phyloP scores from a whole-genome alignment of 1,284 basidiomycete genomes.

The Porogramme epimiltina region DNA sequence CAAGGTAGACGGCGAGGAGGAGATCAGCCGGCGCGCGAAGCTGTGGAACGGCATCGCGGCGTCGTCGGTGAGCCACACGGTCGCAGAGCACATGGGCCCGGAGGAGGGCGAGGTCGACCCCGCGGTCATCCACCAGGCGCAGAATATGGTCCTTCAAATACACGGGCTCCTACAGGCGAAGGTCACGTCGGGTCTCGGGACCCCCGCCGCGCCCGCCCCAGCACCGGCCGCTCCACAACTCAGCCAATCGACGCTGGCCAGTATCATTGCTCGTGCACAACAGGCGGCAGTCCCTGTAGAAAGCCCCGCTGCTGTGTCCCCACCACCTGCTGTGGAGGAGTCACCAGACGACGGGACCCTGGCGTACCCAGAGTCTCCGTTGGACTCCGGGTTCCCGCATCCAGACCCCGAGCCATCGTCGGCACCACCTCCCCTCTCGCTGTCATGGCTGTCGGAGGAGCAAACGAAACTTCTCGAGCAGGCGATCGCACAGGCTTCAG shows the following conservation, averaged over 20 bases:
- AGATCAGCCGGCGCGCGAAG: conserved; percentile 56
- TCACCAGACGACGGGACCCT: too few species aligned
- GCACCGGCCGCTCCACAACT: conserved; percentile 36
- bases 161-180: conserved; percentile 59
- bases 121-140: conserved; percentile 50
- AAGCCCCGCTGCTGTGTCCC: conserved; percentile 25
- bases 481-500: conserved; percentile 69
- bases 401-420: conserved; percentile 6
- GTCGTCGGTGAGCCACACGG: conserved; percentile 27
- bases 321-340: not conserved
- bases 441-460: conserved; percentile 70
- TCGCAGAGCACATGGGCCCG: conserved; percentile 21
- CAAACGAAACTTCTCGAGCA: conserved; percentile 67
- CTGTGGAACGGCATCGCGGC: conserved; percentile 61
- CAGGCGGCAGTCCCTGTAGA: conserved; percentile 37
- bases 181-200: conserved; percentile 57
- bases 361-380: too few species aligned
- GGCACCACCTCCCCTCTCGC: conserved; percentile 39
- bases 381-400: not conserved
- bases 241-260: conserved; percentile 64
- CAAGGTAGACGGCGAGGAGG: conserved; percentile 52
- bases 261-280: conserved; percentile 66
- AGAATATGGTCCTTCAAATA: conserved; percentile 54
- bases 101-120: conserved; percentile 70
- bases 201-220: conserved; percentile 37